A percentile compares a stretch with the other conserved stretches of the same genome.
These are phyloP conservation scores for Cucumis hystrix DNA, from an alignment of 306 rosid species.

Conservation along the genomic window DNA sequence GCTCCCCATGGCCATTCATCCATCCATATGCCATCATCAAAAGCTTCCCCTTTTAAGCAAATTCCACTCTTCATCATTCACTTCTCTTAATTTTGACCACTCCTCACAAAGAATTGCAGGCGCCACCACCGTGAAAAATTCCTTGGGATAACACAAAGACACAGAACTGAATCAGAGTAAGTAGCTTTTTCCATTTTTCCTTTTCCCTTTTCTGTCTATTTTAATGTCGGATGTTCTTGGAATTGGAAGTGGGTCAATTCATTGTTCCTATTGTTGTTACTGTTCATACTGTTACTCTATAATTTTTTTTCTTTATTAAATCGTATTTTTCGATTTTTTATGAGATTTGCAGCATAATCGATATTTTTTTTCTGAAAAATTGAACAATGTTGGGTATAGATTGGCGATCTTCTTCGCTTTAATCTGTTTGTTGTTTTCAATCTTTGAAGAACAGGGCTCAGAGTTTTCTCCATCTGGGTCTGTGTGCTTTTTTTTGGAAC, in stretches of 20 bases:
- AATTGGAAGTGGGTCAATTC: not conserved
- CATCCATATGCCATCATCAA: not conserved
- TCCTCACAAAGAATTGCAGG: not conserved
- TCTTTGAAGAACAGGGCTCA: not conserved
- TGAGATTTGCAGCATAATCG: not conserved
- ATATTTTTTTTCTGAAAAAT: not conserved
- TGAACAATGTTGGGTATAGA: not conserved
- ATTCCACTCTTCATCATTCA: not conserved
- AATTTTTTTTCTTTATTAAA: not conserved
- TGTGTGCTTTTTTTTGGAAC: not conserved
- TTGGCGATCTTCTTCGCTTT: not conserved
- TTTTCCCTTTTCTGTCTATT: not conserved
- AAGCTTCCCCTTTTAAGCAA: not conserved
- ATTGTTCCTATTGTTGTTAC: not conserved
- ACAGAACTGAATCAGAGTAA: not conserved
- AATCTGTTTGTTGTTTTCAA: not conserved
- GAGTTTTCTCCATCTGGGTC: not conserved
- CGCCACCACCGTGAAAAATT: not conserved
- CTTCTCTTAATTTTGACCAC: not conserved
- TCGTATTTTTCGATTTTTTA: not conserved
- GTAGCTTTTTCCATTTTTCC: not conserved
- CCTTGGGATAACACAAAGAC: not conserved
- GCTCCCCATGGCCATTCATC: not conserved
- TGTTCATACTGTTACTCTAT: not conserved
- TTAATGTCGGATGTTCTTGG: not conserved